Base-by-base conservation (phyloP, 768 basidiomycete species). In the Mycena belliarum region DNA sequence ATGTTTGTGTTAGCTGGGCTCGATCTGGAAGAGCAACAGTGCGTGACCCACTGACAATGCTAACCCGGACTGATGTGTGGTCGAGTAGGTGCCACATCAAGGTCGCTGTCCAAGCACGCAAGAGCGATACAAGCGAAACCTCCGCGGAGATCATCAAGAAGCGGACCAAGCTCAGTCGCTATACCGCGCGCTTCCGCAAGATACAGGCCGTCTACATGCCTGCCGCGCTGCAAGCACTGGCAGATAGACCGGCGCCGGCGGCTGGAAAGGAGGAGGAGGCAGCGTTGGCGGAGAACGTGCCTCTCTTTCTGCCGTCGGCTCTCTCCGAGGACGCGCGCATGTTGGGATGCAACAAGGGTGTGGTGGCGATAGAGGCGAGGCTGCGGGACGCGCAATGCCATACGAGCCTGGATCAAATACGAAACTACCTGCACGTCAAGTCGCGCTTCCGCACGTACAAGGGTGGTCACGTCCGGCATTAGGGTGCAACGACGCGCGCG, bases 321-420 rank as follows among this genome's bases (percentile, higher is more conserved):
- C 23, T 53, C 7, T 24, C 42, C 9, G 29, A 18, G 23, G 42
- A 25, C 1, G n/a, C 21, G 32, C 43, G 33, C 6, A 20, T 16
- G 15, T 35, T 32, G 20, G 57, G 50, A 1, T 60, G 59, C 29
- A 8, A 21, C 20, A 18, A 26, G 28, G 38, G 48, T 14, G 45
- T 60, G 0, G 29, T 33, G 1, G 20, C 1, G 11, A 60, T 55
- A 1, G 55, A 60, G 24, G 12, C 7, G 0, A 18, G 37, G 1
- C 24, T 60, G 15, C 45, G 59, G n/a, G 59, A 49, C 9, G 54
- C 37, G 6, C 59, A 60, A 16, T 54, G n/a, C n/a, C n/a, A n/a
- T n/a, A n/a, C n/a, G n/a, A n/a, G n/a, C 6, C 55, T 57, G 9
- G 55, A 43, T 1, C 4, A 23, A 20, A 37, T 60, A 9, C 55